phyloP scores from a whole-genome alignment of 768 basidiomycete genomes.

The Suillus subaureus region DNA sequence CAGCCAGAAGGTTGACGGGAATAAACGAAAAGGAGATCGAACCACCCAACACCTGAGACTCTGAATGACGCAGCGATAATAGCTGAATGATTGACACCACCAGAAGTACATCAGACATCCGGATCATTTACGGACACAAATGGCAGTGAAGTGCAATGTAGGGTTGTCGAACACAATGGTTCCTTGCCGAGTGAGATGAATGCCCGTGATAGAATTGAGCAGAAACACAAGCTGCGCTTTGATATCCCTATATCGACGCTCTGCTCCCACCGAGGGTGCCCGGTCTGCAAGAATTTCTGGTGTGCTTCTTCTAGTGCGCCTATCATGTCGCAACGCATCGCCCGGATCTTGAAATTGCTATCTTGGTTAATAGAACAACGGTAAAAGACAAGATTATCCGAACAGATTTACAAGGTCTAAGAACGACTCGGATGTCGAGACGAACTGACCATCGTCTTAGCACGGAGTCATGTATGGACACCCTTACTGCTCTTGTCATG shows the following conservation, averaged over 20 bases:
- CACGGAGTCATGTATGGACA: constrained; percentile 79
- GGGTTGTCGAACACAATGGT: neutral
- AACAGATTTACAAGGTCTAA: constrained; percentile 46
- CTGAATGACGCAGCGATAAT: neutral
- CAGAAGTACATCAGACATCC: neutral
- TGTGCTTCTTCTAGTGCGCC: constrained; percentile 68
- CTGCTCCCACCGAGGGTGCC: constrained; percentile 77
- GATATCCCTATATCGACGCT: constrained; percentile 55
- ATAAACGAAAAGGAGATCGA: neutral
- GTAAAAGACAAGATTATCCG: constrained; percentile 81
- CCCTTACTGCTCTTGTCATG: constrained; percentile 80
- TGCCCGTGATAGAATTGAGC: too few species aligned
- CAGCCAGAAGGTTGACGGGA: neutral
- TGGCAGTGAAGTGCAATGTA: neutral
- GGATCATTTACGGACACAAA: neutral
- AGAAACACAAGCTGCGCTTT: neutral
- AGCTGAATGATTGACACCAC: neutral
- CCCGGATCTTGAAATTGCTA: constrained; percentile 66
- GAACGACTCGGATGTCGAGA: constrained; percentile 55
- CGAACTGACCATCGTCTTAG: constrained; percentile 56
- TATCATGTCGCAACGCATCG: constrained; percentile 68
- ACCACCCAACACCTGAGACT: neutral
- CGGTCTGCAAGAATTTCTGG: constrained; percentile 68
- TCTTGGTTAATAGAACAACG: constrained; percentile 78
- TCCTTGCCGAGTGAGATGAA: neutral